Evolutionary conservation across 2,329 filamentous ascomycete species (phyloP), one percentile per base, ranked within the genome.

Genomic region (Grosmannia serpens): DNA sequence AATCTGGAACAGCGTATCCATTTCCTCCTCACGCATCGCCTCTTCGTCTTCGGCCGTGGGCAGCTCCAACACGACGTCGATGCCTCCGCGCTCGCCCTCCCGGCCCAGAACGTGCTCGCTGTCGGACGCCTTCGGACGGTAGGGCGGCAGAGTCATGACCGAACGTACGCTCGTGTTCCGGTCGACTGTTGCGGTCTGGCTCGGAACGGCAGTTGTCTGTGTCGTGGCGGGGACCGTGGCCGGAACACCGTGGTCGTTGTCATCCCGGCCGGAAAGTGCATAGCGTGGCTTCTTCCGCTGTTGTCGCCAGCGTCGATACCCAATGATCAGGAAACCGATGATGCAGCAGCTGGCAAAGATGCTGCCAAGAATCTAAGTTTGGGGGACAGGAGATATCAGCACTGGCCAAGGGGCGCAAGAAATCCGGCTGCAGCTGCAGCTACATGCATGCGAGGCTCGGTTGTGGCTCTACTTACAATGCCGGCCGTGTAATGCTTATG

Each of bases 1-100:
- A 60, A 97, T 92, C 70, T 95, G 90, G 70, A 95, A 97, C 47
- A 97, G 73, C 0, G 88, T 83, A 62, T 94, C 88, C 94, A 97
- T 97, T 70, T 96, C 89, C 31, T 89, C 83, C 62, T 97, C 91
- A 15, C 94, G 81, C 57, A 90, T 75, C 2, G 74, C 73, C 69
- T 95, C 90, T 63, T 95, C 84, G 57, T 91, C 87, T 56, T 95
- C 89, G 10, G 77, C 80, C 0, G 87, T 89, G 0, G 91, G 91
- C 64, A 88, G 83, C 70, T 96, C 91, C 15, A 97, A 74, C 0
- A 99, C 91, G 4, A 89, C 82, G 66, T 99, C 94, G 65, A 99
- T 90, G 9, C 94, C 94, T 57, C 81, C 92, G 61, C 94, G 82
- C 69, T 99, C 94, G 55, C 94, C 94, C 70, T 95, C 94, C 6